Evolutionary conservation across 768 basidiomycete genomes (phyloP), one percentile per base, ranked within the genome.

Genomic region (Phaeotremella fagi): DNA sequence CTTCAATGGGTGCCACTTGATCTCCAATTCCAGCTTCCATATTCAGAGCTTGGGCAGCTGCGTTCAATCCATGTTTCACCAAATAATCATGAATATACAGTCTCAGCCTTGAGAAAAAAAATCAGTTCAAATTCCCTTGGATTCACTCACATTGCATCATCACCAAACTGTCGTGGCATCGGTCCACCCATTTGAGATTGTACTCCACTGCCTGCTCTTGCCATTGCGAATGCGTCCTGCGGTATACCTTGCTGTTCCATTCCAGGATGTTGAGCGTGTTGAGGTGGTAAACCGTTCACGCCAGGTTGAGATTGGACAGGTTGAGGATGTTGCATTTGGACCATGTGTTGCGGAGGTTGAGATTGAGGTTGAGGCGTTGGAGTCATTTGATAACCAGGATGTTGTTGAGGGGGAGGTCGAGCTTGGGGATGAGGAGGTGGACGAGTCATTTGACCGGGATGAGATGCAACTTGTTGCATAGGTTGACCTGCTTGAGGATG

Each of bases 51-150:
- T 64, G 59, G 11, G 74, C 74, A 3, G 75, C 57, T 4, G 55
- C 59, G 15, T 48, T 53, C 36, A 70, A 74, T 24, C 66, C 64
- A 45, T 75, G 63, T 54, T 77, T 77, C 22, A 64, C 18, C 31
- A 75, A 66, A 50, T 75, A 77, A 53, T 77, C 76, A 55, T 70
- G 59, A 35, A 77, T 74, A 49, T 76, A 77, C 35, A 76, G 48
- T 55, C 71, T 71, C 4, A 77, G 55, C 65, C 75, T 76, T 50
- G 3, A 35, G 6, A 16, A 20, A 33, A 25, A 6, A 11, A 18
- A 27, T 55, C 50, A 58, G n/a, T n/a, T n/a, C n/a, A n/a, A n/a
- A n/a, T n/a, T n/a, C n/a, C n/a, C 31, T 7, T 7, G 31, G 16
- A 7, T 16, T 45, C 38, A 49, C 50, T 29, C 27, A 52, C 50